Evolutionary conservation across 106 monocot genomes (phyloP), one percentile per base, ranked within the genome.

Genomic region (Dioscorea dumetorum): DNA sequence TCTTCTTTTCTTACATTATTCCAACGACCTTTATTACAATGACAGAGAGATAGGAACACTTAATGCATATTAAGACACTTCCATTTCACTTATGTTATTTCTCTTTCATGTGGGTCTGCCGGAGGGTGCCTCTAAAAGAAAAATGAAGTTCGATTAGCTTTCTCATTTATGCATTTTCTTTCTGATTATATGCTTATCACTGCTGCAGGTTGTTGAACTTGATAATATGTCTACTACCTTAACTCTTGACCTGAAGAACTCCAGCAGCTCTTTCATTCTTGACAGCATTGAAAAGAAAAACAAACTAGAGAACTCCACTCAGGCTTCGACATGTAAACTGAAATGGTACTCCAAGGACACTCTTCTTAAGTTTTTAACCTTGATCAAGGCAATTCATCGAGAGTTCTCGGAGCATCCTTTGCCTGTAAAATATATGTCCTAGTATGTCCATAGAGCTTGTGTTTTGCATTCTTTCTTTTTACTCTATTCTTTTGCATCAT

Each of bases 321-420:
- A 63, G 32, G 66, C 73, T 8, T 77, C 20, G 21, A 76, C 33
- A 61, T 88, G 91, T 87, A 84, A 80, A 67, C 75, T 91, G 6
- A 84, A 82, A 61, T 91, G 84, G 87, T 80, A 77, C 73, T 88
- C 84, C 7, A 76, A 88, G 66, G 87, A 88, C 41, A 57, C 68
- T 19, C 23, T 88, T 66, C 65, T 80, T 35, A 87, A 82, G 59
- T 91, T 91, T 62, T 76, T 91, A 21, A 66, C 77, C 2, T 24
- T 91, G 12, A 23, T 91, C 48, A 91, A 82, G 77, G 87, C 85
- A 1, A 67, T 85, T 34, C 73, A 76, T 63, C 49, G 62, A 3
- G 82, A 76, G 22, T 9, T 75, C 31, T 50, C 72, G 16, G 13
- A 70, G 3, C 71, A 75, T 19, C 32, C 80, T 58, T 63, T 85